Evolutionary conservation across 1,284 basidiomycete species (phyloP).

Genomic region (Rhodotorula sp.): DNA sequence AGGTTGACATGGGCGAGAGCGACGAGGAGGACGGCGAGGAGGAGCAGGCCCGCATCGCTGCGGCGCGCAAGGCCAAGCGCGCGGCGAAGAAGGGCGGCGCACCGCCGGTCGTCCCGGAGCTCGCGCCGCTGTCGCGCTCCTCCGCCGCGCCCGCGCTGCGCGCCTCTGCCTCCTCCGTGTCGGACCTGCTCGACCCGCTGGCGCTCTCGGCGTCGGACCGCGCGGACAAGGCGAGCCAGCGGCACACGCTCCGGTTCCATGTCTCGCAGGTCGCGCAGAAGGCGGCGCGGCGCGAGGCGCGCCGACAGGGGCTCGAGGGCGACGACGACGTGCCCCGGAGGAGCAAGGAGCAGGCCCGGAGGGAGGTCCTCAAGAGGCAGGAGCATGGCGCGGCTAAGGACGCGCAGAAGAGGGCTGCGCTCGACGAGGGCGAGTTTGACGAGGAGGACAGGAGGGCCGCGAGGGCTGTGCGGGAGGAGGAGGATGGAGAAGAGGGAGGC

Average conservation of each 20-base stretch:
- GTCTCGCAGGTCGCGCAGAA: slow-evolving; percentile 77
- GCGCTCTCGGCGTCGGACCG: slow-evolving; percentile 70
- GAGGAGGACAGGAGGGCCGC: slow-evolving; percentile 59
- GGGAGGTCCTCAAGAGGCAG: slow-evolving; percentile 55
- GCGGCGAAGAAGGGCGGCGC: slow-evolving; percentile 29
- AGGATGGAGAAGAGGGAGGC: slow-evolving; percentile 52
- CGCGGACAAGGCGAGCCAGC: slow-evolving; percentile 76
- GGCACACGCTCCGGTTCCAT: slow-evolving; percentile 81
- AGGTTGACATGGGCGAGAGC: slow-evolving; percentile 11
- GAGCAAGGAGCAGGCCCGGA: slow-evolving; percentile 56
- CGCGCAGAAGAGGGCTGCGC: slow-evolving; percentile 47
- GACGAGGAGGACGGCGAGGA: slow-evolving; percentile 10
- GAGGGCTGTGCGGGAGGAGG: slow-evolving; percentile 51
- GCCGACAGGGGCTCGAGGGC: slow-evolving; percentile 55
- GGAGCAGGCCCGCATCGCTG: slow-evolving; percentile 5
- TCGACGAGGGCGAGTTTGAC: slow-evolving; percentile 54
- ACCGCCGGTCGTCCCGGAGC: slow-evolving; percentile 7
- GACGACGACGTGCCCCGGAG: slow-evolving; percentile 85
- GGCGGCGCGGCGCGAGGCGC: slow-evolving; percentile 54
- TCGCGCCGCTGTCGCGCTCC: slow-evolving; percentile 60
- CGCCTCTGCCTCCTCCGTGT: slow-evolving; percentile 25
- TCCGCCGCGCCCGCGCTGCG: slow-evolving; percentile 55
- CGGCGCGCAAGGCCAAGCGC: background rate
- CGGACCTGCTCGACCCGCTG: slow-evolving; percentile 70
- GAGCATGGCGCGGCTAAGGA: slow-evolving; percentile 47